These are phyloP conservation scores for Boechera retrofracta DNA, from an alignment of 345 rosid genomes.

Conservation along the genomic window DNA sequence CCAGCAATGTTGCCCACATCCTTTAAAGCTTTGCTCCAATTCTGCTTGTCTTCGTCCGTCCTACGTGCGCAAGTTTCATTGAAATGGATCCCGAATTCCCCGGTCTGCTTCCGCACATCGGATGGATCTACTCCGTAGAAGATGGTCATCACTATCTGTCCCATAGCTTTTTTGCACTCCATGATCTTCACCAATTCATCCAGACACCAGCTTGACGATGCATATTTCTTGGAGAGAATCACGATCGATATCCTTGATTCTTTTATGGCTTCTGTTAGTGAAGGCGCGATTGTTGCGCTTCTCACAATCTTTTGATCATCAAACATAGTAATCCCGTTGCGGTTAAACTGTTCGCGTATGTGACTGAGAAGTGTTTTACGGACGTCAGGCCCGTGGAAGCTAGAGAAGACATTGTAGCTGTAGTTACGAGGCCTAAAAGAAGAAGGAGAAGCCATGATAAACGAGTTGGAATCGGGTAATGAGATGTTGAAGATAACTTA, in stretches of 20 bases:
- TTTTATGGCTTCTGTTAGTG: conserved; percentile 1
- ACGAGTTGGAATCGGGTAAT: not conserved
- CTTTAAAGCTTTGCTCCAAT: not conserved
- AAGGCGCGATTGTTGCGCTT: not conserved
- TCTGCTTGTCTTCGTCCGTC: not conserved
- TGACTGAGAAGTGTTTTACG: conserved; percentile 12
- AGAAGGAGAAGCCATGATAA: not conserved
- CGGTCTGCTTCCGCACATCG: no score
- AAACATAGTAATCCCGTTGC: not conserved
- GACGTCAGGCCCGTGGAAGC: conserved; percentile 6
- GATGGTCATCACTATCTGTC: no score
- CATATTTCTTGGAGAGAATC: conserved; percentile 20
- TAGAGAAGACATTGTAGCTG: not conserved
- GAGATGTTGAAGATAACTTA: no score
- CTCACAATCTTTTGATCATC: not conserved
- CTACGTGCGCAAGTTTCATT: no score
- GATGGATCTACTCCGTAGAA: no score
- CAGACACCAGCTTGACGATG: not conserved
- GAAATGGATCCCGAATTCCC: not conserved
- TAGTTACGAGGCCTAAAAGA: not conserved
- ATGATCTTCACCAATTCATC: no score
- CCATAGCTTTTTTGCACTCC: no score
- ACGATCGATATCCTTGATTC: conserved; percentile 14
- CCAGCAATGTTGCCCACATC: not conserved
- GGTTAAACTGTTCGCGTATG: not conserved